phyloP scores from a whole-genome alignment of 139 green algal species.

The Chlamydomonas sp. region DNA sequence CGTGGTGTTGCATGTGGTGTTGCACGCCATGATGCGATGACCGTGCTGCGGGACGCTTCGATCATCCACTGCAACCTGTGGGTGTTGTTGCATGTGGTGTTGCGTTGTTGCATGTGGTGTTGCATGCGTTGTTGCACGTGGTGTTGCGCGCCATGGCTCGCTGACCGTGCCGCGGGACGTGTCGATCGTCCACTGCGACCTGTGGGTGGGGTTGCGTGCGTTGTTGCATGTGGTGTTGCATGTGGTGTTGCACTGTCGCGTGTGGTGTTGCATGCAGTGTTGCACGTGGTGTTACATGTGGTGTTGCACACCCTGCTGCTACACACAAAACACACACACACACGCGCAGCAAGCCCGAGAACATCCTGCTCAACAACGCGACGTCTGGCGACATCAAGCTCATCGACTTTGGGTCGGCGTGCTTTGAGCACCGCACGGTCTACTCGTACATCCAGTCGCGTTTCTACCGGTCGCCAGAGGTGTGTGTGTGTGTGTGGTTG shows the following conservation, averaged over 20 bases:
- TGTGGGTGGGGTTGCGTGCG: slow-evolving; percentile 55
- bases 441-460: slow-evolving; percentile 96
- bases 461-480: slow-evolving; percentile 71
- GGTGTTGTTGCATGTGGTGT: not conserved
- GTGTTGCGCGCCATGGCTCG: slow-evolving; percentile 47
- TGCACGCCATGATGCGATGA: not conserved
- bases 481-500: too few relatives aligned
- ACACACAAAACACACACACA: too few relatives aligned
- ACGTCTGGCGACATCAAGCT: slow-evolving; percentile 70
- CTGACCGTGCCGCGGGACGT: slow-evolving; percentile 73
- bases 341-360: too few relatives aligned
- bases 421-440: slow-evolving; percentile 85
- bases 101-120: not conserved
- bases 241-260: not conserved
- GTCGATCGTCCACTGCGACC: slow-evolving; percentile 94
- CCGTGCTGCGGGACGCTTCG: slow-evolving; percentile 34
- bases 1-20: not conserved
- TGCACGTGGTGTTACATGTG: not conserved
- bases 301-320: not conserved
- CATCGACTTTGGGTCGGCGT: slow-evolving; percentile 96
- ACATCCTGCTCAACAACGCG: slow-evolving; percentile 73
- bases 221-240: slow-evolving; percentile 3
- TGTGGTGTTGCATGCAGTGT: slow-evolving; percentile 60
- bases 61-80: slow-evolving; percentile 99
- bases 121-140: not conserved